Evolutionary conservation across 2,329 filamentous ascomycete species (phyloP).

Genomic region (Colletotrichum lini): DNA sequence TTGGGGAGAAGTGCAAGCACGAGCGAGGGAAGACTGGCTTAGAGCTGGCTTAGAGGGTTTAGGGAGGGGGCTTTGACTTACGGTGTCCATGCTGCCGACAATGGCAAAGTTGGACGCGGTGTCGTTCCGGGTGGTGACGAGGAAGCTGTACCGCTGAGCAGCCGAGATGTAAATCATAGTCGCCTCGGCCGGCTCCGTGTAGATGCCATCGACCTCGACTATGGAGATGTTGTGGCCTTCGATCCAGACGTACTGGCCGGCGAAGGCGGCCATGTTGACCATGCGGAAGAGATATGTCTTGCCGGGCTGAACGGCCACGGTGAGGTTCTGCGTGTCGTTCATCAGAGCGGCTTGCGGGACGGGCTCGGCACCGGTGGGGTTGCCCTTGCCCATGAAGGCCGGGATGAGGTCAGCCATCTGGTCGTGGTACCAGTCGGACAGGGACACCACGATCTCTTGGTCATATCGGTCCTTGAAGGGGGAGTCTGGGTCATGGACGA

Average conservation of each 20-base stretch:
- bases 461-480: slow-evolving; percentile 72
- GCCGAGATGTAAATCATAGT: slow-evolving; percentile 76
- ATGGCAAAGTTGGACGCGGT: slow-evolving; percentile 77
- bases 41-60: background rate
- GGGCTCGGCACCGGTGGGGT: slow-evolving; percentile 73
- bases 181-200: slow-evolving; percentile 72
- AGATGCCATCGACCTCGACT: slow-evolving; percentile 81
- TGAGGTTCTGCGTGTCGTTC: slow-evolving; percentile 77
- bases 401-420: slow-evolving; percentile 63
- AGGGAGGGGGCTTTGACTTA: slow-evolving; percentile 50
- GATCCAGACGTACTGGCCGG: slow-evolving; percentile 76
- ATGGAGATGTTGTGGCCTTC: slow-evolving; percentile 78
- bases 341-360: slow-evolving; percentile 78
- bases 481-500: slow-evolving; percentile 74
- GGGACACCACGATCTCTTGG: slow-evolving; percentile 74
- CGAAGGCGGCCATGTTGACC: slow-evolving; percentile 81
- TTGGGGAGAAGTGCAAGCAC: slow-evolving; percentile 30
- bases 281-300: slow-evolving; percentile 82
- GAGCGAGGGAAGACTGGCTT: background rate
- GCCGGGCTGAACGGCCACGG: slow-evolving; percentile 72
- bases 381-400: slow-evolving; percentile 66
- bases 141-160: slow-evolving; percentile 76
- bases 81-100: slow-evolving; percentile 78
- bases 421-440: slow-evolving; percentile 81
- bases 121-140: slow-evolving; percentile 75